Percentiles rank a stretch among this genome's conserved stretches.
Conservation (phyloP, 2,329 filamentous ascomycete species). For the Sclerotinia glacialis region DNA sequence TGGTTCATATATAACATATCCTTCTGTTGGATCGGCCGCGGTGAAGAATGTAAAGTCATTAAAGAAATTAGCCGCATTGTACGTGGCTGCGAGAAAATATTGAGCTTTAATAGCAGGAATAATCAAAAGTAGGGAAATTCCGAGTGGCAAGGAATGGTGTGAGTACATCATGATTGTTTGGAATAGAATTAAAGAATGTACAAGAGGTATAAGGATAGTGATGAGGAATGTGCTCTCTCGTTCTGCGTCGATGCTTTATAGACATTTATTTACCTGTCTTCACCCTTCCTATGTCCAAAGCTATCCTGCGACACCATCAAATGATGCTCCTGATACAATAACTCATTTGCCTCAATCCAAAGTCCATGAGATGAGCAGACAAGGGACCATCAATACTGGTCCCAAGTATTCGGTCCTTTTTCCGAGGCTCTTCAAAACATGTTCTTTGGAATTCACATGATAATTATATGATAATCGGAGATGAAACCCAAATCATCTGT, state of each 20-base stretch:
- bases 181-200: background rate
- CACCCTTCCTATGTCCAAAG: too few relatives aligned
- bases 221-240: background rate
- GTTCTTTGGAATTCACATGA: background rate
- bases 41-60: slow-evolving; percentile 51
- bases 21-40: slow-evolving; percentile 59
- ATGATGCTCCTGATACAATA: background rate
- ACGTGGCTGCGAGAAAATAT: slow-evolving; percentile 40
- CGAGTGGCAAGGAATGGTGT: background rate
- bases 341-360: background rate
- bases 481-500: background rate
- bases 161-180: background rate
- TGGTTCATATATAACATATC: slow-evolving; percentile 62
- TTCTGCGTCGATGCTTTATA: background rate
- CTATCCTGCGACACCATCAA: background rate
- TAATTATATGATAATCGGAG: background rate
- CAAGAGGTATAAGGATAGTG: background rate
- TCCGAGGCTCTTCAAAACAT: background rate
- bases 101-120: background rate
- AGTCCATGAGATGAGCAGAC: background rate
- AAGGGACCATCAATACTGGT: background rate
- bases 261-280: background rate
- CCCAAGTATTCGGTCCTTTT: slow-evolving; percentile 3
- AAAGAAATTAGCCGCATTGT: slow-evolving; percentile 46
- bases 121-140: background rate